These are phyloP conservation scores for Penicillium antarcticum DNA, from an alignment of 495 filamentous ascomycete genomes.

Conservation along the genomic window DNA sequence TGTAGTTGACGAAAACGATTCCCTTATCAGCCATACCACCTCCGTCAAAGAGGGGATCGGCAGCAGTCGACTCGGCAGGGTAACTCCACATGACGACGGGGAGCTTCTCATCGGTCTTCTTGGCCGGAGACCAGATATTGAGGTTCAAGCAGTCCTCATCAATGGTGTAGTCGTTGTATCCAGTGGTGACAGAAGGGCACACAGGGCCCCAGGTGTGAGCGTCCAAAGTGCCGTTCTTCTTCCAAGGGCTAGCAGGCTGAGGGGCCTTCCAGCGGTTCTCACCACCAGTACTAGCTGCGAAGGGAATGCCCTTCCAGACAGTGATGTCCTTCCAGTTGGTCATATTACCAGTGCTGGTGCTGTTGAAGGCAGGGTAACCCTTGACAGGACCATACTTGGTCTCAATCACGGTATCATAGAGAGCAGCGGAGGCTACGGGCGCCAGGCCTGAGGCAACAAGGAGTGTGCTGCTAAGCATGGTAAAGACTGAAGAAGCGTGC, in stretches of 20 bases:
- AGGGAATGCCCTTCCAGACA: constrained; percentile 22
- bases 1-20: constrained; percentile 66
- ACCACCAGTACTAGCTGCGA: constrained; percentile 25
- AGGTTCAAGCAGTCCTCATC: constrained; percentile 28
- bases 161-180: too few relatives aligned
- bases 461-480: too few relatives aligned
- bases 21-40: constrained; percentile 28
- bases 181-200: constrained; percentile 20
- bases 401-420: constrained; percentile 19
- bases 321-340: constrained; percentile 38
- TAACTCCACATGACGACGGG: constrained; percentile 29
- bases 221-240: constrained; percentile 20
- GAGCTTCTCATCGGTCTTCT: constrained; percentile 21
- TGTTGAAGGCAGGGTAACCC: constrained; percentile 28
- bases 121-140: constrained; percentile 28
- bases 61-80: constrained; percentile 24
- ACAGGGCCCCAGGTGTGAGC: constrained; percentile 17
- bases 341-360: constrained; percentile 27
- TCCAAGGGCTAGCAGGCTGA: constrained; percentile 25
- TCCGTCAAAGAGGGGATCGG: constrained; percentile 20
- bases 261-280: constrained; percentile 29
- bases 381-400: constrained; percentile 23
- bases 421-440: not conserved
- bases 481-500: too few relatives aligned
- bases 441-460: too few relatives aligned